Conservation (phyloP, 2,329 filamentous ascomycete species). For the Cladosporium cucumerinum region DNA sequence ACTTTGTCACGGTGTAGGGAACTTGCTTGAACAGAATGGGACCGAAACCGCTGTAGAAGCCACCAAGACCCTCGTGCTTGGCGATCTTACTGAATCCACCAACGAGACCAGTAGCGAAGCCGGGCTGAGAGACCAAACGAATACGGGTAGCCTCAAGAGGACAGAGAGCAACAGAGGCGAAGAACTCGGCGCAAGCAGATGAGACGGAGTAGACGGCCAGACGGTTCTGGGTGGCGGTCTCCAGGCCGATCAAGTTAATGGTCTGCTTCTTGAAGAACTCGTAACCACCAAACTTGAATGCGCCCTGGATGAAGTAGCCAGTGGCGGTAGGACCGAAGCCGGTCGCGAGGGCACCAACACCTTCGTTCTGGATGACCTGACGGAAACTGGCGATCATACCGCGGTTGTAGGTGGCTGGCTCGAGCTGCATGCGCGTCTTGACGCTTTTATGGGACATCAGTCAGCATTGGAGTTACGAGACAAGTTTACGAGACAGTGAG, state of each 20-base stretch:
- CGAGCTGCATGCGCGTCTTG: conserved; percentile 94
- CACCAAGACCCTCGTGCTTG: conserved; percentile 76
- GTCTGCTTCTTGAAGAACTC: conserved; percentile 94
- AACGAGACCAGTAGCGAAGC: conserved; percentile 75
- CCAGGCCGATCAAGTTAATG: conserved; percentile 75
- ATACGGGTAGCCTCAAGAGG: conserved; percentile 90
- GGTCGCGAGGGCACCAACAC: conserved; percentile 79
- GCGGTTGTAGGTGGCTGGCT: conserved; percentile 82
- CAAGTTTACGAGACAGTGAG: neutral
- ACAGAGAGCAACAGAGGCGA: conserved; percentile 77
- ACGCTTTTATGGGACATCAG: conserved; percentile 57
- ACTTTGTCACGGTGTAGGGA: conserved; percentile 93
- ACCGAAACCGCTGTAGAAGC: conserved; percentile 89
- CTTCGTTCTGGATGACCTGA: conserved; percentile 80
- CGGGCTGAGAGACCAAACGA: conserved; percentile 83
- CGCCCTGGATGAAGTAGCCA: conserved; percentile 91
- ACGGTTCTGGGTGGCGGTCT: conserved; percentile 72
- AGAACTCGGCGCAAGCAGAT: conserved; percentile 60
- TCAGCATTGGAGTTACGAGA: neutral
- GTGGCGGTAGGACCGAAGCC: conserved; percentile 81
- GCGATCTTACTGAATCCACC: conserved; percentile 79
- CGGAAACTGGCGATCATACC: conserved; percentile 83
- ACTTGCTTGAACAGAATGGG: conserved; percentile 86
- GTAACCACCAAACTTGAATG: conserved; percentile 92
- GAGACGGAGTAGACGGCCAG: conserved; percentile 74